Evolutionary conservation across 208 protist species (phyloP), one percentile per base, ranked within the genome.

Genomic region (Crithidia thermophila): DNA sequence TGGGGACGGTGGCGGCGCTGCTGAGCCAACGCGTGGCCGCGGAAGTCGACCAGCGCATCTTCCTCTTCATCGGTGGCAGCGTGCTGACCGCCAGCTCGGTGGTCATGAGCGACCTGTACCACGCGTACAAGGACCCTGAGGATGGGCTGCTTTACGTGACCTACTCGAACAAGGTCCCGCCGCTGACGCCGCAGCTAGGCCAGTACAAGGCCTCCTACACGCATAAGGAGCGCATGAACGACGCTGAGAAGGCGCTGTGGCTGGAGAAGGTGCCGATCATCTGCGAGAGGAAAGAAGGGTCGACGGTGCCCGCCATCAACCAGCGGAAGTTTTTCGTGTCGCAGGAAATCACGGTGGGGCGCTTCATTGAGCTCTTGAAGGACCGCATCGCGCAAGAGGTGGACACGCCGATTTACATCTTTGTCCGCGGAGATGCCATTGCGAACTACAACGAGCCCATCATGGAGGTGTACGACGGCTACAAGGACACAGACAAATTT

Each of bases 191-290:
- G 11, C 69, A 75, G 45, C 66, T 75, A 8, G 69, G 61, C 5
- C 51, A 64, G 23, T 83, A 83, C 67, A 77, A 81, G 56, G 61
- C 65, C 59, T 42, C 65, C 27, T 72, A 87, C 73, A 68, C 77
- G 7, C 71, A 82, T 47, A 79, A 88, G 45, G 73, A 82, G 61
- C 81, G 83, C 36, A 60, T 77, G 61, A 61, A 43, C 37, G 86
- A 87, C 40, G 67, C 86, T 20, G 55, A 66, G 40, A 86, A 80
- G 65, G 82, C 84, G 11, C 64, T 75, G 36, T 65, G 79, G 39
- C 81, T 90, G 14, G 90, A 96, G 57, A 75, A 92, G 30, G 77
- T 97, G 20, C 94, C 91, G 13, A 80, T 98, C 33, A 96, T 98
- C 52, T 95, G 88, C 63, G 95, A 98, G 71, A 95, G 90, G 50